These are phyloP conservation scores for Vicia villosa DNA, from an alignment of 306 rosid genomes.

Conservation along the genomic window DNA sequence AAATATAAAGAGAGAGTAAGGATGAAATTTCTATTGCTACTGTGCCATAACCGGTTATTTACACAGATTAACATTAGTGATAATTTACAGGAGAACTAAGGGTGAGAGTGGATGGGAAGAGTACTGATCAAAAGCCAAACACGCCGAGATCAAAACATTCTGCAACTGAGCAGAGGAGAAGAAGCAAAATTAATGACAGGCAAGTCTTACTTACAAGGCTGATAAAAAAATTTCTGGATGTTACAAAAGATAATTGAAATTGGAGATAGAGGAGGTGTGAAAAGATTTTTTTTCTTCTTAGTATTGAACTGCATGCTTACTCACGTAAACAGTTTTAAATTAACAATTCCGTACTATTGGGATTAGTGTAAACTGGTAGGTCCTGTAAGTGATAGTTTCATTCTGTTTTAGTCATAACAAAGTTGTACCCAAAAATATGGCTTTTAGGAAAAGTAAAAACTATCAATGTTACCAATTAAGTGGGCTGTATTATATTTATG, in stretches of 20 bases:
- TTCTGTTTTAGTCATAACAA: background rate
- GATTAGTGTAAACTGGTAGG: background rate
- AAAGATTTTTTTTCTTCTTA: background rate
- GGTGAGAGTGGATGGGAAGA: constrained; percentile 67
- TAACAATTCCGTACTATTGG: background rate
- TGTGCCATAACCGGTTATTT: background rate
- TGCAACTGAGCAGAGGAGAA: constrained; percentile 95
- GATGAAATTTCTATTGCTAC: background rate
- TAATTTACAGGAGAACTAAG: constrained; percentile 51
- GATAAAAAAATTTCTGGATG: constrained; percentile 1
- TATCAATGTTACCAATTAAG: background rate
- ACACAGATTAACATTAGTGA: background rate
- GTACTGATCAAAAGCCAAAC: constrained; percentile 81
- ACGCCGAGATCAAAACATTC: constrained; percentile 99
- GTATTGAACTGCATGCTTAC: constrained; percentile 14
- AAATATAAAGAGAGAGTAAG: background rate
- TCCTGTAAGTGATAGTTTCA: background rate
- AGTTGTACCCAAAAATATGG: background rate
- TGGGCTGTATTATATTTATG: constrained; percentile 11
- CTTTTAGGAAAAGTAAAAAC: background rate
- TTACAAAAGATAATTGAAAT: background rate
- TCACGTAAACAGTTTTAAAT: background rate
- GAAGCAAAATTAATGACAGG: constrained; percentile 99
- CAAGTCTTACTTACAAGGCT: constrained; percentile 39
- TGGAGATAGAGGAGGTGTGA: constrained; percentile 4